A percentile compares a stretch with the other conserved stretches of the same genome.
Conservation (phyloP, 176 grass and related monocot species). For the Rhynchospora tenuis region DNA sequence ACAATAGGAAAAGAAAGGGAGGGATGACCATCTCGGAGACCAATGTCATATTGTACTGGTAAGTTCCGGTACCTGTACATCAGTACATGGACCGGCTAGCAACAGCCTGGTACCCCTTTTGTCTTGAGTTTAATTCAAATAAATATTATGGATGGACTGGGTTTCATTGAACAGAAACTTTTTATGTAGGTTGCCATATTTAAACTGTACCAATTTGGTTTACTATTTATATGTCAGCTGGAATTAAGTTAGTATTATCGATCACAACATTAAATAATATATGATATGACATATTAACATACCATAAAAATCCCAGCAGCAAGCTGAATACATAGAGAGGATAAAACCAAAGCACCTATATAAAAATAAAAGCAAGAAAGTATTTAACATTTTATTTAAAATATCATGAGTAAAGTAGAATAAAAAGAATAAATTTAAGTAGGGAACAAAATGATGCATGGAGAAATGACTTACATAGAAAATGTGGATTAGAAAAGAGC, state of each 20-base stretch:
- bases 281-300: slow-evolving; percentile 29
- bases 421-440: neutral
- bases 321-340: slow-evolving; percentile 95
- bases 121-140: neutral
- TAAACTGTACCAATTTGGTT: neutral
- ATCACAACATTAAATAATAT: neutral
- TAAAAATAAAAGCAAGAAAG: neutral
- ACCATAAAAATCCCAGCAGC: slow-evolving; percentile 79
- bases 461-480: slow-evolving; percentile 77
- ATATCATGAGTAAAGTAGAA: slow-evolving; percentile 10
- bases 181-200: neutral
- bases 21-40: neutral
- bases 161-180: neutral
- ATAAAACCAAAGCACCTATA: slow-evolving; percentile 96
- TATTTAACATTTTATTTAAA: neutral
- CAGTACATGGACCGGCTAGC: neutral
- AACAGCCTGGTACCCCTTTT: neutral
- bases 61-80: neutral
- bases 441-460: slow-evolving; percentile 1
- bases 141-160: neutral
- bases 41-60: neutral
- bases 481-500: slow-evolving; percentile 64
- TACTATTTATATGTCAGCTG: neutral
- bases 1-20: neutral
- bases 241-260: neutral